Conservation (phyloP, 2,329 filamentous ascomycete genomes). For the Xylaria sp. region DNA sequence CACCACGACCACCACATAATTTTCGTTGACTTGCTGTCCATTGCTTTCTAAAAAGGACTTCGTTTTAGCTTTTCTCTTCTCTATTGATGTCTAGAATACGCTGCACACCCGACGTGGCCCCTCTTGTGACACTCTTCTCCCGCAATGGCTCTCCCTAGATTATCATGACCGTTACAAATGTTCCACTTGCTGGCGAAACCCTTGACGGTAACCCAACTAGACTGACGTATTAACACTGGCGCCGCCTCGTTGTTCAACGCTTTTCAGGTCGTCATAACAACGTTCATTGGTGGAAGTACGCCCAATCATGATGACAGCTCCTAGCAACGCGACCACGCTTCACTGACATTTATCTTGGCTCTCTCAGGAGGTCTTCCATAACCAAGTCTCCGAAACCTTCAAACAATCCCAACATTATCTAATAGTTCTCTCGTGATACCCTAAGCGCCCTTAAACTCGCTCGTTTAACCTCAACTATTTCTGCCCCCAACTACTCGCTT, state of each 20-base stretch:
- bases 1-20: constrained; percentile 33
- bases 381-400: constrained; percentile 33
- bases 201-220: constrained; percentile 45
- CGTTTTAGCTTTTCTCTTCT: constrained; percentile 39
- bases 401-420: constrained; percentile 34
- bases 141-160: constrained; percentile 43
- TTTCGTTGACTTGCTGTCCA: constrained; percentile 36
- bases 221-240: constrained; percentile 47
- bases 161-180: constrained; percentile 48
- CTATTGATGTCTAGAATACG: constrained; percentile 37
- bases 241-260: constrained; percentile 40
- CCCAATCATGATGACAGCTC: constrained; percentile 54
- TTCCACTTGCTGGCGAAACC: constrained; percentile 44
- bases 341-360: constrained; percentile 44
- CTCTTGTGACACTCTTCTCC: constrained; percentile 41
- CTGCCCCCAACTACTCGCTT: constrained; percentile 1
- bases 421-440: constrained; percentile 31
- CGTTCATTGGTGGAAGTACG: constrained; percentile 50
- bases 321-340: constrained; percentile 50
- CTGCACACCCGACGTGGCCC: constrained; percentile 47
- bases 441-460: constrained; percentile 27
- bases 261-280: constrained; percentile 37
- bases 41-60: constrained; percentile 36
- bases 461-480: constrained; percentile 30
- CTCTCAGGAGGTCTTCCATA: constrained; percentile 33